Percentiles rank a stretch among this genome's conserved stretches.
phyloP scores from a whole-genome alignment of 2,329 filamentous ascomycete genomes.

The Claviceps sp. region DNA sequence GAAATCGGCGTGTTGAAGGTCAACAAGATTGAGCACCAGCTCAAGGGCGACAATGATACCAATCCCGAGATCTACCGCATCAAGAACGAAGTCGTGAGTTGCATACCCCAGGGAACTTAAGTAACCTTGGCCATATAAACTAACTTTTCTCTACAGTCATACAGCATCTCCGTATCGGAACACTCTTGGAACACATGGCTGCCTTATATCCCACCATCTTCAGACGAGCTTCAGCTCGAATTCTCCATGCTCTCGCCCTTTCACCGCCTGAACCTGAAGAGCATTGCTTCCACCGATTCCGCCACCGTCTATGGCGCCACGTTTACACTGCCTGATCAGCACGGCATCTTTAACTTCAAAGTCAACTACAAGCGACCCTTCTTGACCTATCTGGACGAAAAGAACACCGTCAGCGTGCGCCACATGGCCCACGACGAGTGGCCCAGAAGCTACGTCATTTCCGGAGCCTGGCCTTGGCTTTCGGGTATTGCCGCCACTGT shows the following conservation, averaged over 20 bases:
- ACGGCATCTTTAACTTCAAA: constrained; percentile 97
- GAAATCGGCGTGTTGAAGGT: constrained; percentile 83
- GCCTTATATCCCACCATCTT: constrained; percentile 56
- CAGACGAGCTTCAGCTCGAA: constrained; percentile 78
- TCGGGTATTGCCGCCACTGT: constrained; percentile 75
- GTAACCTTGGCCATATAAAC: background rate
- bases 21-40: constrained; percentile 67
- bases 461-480: constrained; percentile 89
- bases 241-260: constrained; percentile 98
- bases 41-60: constrained; percentile 39
- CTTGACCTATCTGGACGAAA: constrained; percentile 79
- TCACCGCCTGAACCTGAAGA: constrained; percentile 66
- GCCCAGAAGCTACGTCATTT: constrained; percentile 81
- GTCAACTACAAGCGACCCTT: constrained; percentile 96
- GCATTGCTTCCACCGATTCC: constrained; percentile 42
- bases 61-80: constrained; percentile 89
- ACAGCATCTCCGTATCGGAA: constrained; percentile 80
- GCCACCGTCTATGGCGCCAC: constrained; percentile 59
- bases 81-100: constrained; percentile 92
- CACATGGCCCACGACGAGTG: constrained; percentile 98
- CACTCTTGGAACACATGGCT: constrained; percentile 61
- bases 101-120: background rate
- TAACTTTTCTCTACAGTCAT: constrained; percentile 41
- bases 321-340: constrained; percentile 86
- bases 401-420: constrained; percentile 84